A percentile compares a stretch with the other conserved stretches of the same genome.
Evolutionary conservation across 192 early-diverging fungal species (phyloP).

Genomic region (Linnemannia elongata): DNA sequence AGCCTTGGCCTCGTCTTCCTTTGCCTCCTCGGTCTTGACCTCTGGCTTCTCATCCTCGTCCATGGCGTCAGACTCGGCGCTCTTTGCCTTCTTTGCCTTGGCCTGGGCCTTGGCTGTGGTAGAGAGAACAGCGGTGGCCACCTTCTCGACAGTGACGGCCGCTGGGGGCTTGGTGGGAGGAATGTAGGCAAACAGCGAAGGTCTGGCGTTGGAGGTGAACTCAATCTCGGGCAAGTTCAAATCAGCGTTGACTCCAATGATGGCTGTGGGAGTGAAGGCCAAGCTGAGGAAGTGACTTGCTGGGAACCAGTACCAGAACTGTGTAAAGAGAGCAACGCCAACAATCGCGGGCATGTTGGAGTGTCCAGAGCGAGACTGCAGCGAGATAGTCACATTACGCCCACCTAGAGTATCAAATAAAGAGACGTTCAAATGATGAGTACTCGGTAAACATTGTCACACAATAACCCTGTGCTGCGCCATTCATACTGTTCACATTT

Average conservation of each 20-base stretch:
- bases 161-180: constrained; percentile 86
- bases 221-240: constrained; percentile 90
- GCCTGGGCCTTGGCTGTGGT: constrained; percentile 95
- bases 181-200: constrained; percentile 95
- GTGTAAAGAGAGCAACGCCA: constrained; percentile 98
- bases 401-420: constrained; percentile 68
- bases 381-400: constrained; percentile 95
- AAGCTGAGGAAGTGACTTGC: constrained; percentile 95
- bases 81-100: constrained; percentile 84
- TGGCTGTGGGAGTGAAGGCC: constrained; percentile 94
- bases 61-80: constrained; percentile 45
- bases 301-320: constrained; percentile 99
- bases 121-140: constrained; percentile 95
- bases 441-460: neutral
- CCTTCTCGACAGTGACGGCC: constrained; percentile 86
- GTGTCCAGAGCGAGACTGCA: constrained; percentile 89
- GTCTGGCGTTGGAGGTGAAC: constrained; percentile 86
- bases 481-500: neutral
- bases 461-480: neutral
- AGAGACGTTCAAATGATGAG: neutral
- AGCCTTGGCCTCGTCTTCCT: constrained; percentile 74
- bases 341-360: constrained; percentile 95
- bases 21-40: constrained; percentile 69
- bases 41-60: constrained; percentile 72
- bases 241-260: constrained; percentile 95